Conservation (phyloP, 805 yeast species). For the Candida dajiaensis region DNA sequence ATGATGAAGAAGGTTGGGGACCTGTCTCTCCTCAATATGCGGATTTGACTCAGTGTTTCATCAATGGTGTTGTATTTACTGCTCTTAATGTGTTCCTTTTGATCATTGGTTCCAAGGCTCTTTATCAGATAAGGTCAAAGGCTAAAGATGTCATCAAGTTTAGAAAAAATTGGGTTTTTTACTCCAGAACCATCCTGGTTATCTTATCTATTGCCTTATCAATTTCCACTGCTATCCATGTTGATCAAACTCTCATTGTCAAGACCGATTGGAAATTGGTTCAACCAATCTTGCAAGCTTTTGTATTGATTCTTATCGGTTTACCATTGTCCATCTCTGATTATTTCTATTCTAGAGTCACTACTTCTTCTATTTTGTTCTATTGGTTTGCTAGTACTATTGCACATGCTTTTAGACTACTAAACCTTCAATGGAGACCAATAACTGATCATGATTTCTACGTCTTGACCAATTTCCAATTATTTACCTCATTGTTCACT, state of each 20-base stretch:
- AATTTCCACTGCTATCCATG: constrained; percentile 14
- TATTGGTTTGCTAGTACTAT: constrained; percentile 65
- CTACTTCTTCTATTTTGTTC: constrained; percentile 62
- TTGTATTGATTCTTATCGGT: constrained; percentile 43
- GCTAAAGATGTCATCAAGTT: constrained; percentile 26
- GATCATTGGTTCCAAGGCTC: constrained; percentile 34
- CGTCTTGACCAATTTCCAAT: constrained; percentile 28
- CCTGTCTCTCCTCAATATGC: constrained; percentile 37
- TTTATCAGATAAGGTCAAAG: constrained; percentile 20
- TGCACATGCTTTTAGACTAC: constrained; percentile 40
- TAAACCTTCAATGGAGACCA: constrained; percentile 32
- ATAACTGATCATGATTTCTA: constrained; percentile 21
- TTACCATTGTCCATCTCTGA: constrained; percentile 63
- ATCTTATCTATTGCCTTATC: constrained; percentile 27
- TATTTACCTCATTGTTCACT: constrained; percentile 26
- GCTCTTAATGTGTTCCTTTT: constrained; percentile 37
- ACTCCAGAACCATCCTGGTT: constrained; percentile 29
- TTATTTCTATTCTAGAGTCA: constrained; percentile 55
- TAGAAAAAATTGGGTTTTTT: constrained; percentile 33
- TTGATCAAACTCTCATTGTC: constrained; percentile 17
- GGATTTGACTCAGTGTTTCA: constrained; percentile 57
- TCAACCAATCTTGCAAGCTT: constrained; percentile 32
- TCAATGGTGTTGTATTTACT: constrained; percentile 45
- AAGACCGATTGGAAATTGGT: constrained; percentile 25
- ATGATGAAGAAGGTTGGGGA: constrained; percentile 35